These are phyloP conservation scores for Camptophora hylomeconis DNA, from an alignment of 2,329 filamentous ascomycete species.

Conservation along the genomic window DNA sequence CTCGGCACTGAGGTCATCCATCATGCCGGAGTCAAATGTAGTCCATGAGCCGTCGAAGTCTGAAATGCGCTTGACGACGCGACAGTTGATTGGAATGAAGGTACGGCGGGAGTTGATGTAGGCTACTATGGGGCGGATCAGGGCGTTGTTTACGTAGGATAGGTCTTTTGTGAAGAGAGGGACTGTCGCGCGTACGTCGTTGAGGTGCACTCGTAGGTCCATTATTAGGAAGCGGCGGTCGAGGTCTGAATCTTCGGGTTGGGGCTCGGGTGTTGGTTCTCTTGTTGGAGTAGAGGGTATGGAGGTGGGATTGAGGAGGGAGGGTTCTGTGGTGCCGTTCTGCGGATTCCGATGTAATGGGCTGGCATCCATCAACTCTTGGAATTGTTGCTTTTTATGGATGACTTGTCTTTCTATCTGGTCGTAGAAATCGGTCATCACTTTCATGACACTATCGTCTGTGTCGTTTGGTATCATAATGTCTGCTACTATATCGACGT, in stretches of 20 bases:
- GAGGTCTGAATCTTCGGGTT: too few species aligned
- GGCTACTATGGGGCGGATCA: slow-evolving; percentile 89
- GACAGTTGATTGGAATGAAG: slow-evolving; percentile 89
- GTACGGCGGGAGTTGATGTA: slow-evolving; percentile 95
- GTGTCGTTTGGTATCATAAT: slow-evolving; percentile 85
- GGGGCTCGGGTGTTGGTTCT: slow-evolving; percentile 5
- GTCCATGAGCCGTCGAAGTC: slow-evolving; percentile 97
- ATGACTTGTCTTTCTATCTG: slow-evolving; percentile 58
- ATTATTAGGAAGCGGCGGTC: slow-evolving; percentile 76
- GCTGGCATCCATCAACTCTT: slow-evolving; percentile 6
- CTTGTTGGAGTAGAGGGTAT: slow-evolving; percentile 1
- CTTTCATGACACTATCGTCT: slow-evolving; percentile 80
- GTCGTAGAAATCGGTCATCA: slow-evolving; percentile 95
- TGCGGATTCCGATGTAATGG: slow-evolving; percentile 2
- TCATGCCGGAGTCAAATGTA: slow-evolving; percentile 79
- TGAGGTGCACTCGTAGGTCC: slow-evolving; percentile 88
- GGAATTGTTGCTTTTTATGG: slow-evolving; percentile 10
- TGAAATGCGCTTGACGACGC: slow-evolving; percentile 73
- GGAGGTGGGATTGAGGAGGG: slow-evolving; percentile 9
- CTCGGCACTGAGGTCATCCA: slow-evolving; percentile 86
- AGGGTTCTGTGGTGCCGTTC: slow-evolving; percentile 2
- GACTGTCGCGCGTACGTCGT: slow-evolving; percentile 84
- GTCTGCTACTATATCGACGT: slow-evolving; percentile 91
- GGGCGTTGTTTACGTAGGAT: slow-evolving; percentile 89
- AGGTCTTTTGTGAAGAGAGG: slow-evolving; percentile 85